A percentile compares a stretch with the other conserved stretches of the same genome.
phyloP scores from a whole-genome alignment of 208 protist species.

The Acanthamoeba castellanii region DNA sequence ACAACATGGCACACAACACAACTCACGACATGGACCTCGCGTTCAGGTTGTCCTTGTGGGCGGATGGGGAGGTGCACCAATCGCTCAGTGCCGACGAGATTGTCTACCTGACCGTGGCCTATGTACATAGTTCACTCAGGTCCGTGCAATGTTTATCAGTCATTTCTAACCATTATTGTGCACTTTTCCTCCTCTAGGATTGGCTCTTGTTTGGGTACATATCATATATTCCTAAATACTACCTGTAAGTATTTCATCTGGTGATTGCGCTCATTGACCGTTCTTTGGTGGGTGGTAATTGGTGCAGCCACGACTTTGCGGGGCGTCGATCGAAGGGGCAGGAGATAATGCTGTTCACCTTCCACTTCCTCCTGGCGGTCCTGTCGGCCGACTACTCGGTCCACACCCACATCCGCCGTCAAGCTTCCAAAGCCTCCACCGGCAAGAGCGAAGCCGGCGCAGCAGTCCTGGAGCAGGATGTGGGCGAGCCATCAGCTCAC shows the following conservation, averaged over 20 bases:
- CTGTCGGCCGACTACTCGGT: not conserved
- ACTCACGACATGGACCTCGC: no score
- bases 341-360: slow-evolving; percentile 81
- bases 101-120: slow-evolving; percentile 82
- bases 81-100: slow-evolving; percentile 76
- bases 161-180: not conserved
- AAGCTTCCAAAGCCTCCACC: no score
- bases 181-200: not conserved
- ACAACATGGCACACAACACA: no score
- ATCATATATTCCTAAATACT: no score
- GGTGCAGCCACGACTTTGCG: slow-evolving; percentile 38
- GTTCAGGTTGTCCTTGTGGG: slow-evolving; percentile 77
- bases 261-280: not conserved
- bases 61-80: slow-evolving; percentile 82
- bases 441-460: not conserved
- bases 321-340: slow-evolving; percentile 56
- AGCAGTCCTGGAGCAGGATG: no score
- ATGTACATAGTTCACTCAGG: slow-evolving; percentile 28
- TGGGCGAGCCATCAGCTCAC: no score
- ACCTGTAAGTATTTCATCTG: no score
- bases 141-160: not conserved
- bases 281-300: not conserved
- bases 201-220: slow-evolving; percentile 83
- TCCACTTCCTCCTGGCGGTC: slow-evolving; percentile 49
- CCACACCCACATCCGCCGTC: not conserved